These are phyloP conservation scores for Vaccinium corymbosum DNA, from an alignment of 148 eudicot genomes.

Conservation along the genomic window DNA sequence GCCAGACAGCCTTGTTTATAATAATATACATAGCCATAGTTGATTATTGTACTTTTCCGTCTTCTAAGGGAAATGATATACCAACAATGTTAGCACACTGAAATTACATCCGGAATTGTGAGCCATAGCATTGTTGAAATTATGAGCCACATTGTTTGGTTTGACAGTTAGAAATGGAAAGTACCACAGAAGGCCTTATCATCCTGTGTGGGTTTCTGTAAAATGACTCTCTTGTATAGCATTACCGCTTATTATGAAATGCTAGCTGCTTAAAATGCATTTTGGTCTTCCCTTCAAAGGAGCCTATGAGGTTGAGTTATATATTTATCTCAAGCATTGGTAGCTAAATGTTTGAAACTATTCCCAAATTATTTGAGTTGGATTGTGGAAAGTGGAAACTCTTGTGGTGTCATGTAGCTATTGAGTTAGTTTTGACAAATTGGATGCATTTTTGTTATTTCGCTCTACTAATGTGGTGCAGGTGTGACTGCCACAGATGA, in stretches of 20 bases:
- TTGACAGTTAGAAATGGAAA: not conserved
- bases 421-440: not conserved
- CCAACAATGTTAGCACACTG: not conserved
- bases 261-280: not conserved
- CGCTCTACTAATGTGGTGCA: not conserved
- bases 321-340: not conserved
- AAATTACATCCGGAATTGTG: not conserved
- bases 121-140: not conserved
- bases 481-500: slow-evolving; percentile 2
- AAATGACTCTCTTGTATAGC: not conserved
- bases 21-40: not conserved
- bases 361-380: not conserved
- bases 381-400: not conserved
- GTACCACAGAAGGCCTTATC: not conserved
- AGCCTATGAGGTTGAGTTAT: not conserved
- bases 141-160: not conserved
- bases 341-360: not conserved
- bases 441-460: not conserved
- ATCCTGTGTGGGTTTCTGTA: slow-evolving; percentile 2
- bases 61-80: not conserved
- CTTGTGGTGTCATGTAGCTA: not conserved
- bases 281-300: not conserved
- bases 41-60: not conserved
- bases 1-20: not conserved
- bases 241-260: not conserved